These are phyloP conservation scores for Hyphodiscus hymeniophilus DNA, from an alignment of 495 filamentous ascomycete genomes.

Conservation along the genomic window DNA sequence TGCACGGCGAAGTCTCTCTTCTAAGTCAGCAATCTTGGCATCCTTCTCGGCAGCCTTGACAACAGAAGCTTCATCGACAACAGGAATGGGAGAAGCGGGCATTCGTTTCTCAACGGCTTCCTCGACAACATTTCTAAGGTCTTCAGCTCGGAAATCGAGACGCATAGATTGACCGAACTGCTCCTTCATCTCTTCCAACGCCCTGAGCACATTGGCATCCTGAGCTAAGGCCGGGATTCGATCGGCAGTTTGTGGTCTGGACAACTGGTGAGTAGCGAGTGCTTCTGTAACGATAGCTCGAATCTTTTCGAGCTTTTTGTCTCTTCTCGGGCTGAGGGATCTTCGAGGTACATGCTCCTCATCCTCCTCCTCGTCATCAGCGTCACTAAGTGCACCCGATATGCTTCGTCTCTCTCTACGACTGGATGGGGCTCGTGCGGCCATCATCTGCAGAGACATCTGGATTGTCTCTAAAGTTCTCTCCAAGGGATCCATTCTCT, in stretches of 20 bases:
- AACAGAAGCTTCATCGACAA: slow-evolving; percentile 28
- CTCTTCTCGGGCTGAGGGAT: slow-evolving; percentile 57
- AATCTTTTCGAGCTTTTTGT: slow-evolving; percentile 77
- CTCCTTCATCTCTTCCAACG: slow-evolving; percentile 48
- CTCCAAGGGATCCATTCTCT: slow-evolving; percentile 70
- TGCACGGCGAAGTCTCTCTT: slow-evolving; percentile 39
- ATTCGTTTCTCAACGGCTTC: slow-evolving; percentile 45
- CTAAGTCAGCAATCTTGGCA: slow-evolving; percentile 27
- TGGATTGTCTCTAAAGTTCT: slow-evolving; percentile 68
- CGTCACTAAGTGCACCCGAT: slow-evolving; percentile 59
- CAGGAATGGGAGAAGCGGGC: slow-evolving; percentile 26
- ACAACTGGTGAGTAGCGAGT: slow-evolving; percentile 48
- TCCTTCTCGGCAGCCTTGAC: slow-evolving; percentile 24
- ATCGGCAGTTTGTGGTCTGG: slow-evolving; percentile 12
- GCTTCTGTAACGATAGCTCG: slow-evolving; percentile 73
- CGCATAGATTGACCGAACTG: slow-evolving; percentile 36
- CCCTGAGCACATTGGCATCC: slow-evolving; percentile 48
- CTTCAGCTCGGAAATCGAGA: slow-evolving; percentile 41
- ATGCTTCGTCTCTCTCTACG: slow-evolving; percentile 45
- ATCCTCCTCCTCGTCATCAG: slow-evolving; percentile 93
- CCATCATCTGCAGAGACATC: slow-evolving; percentile 45
- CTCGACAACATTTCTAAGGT: slow-evolving; percentile 50
- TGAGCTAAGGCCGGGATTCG: slow-evolving; percentile 21
- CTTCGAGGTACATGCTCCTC: slow-evolving; percentile 51
- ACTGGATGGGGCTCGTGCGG: slow-evolving; percentile 34